These are phyloP conservation scores for Trichoderma citrinoviride DNA, from an alignment of 2,329 filamentous ascomycete species.

Conservation along the genomic window DNA sequence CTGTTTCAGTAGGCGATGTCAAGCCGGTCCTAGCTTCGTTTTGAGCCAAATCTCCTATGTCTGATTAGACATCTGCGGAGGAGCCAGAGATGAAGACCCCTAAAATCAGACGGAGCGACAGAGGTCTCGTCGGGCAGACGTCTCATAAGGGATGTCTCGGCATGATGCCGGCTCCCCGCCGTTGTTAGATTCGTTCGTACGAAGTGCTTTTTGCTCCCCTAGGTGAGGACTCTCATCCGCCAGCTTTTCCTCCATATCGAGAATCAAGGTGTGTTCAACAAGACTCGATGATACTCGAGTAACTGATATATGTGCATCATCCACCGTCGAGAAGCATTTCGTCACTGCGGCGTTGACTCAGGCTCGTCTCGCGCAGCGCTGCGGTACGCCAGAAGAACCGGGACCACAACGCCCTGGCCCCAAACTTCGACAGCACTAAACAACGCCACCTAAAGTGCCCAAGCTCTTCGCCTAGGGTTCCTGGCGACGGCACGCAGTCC, in stretches of 20 bases:
- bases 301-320: neutral
- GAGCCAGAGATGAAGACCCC: neutral
- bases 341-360: constrained; percentile 1
- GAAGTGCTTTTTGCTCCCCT: too few relatives aligned
- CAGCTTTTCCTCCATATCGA: neutral
- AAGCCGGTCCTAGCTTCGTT: neutral
- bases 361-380: neutral
- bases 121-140: neutral
- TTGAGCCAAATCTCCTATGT: neutral
- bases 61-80: neutral
- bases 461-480: neutral
- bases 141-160: neutral
- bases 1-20: constrained; percentile 5
- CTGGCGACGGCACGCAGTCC: constrained; percentile 2
- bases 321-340: neutral
- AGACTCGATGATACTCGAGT: neutral
- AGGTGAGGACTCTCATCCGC: neutral
- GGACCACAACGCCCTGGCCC: neutral
- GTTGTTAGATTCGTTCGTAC: too few relatives aligned
- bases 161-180: neutral
- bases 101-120: neutral
- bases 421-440: constrained; percentile 12
- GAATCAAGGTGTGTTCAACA: neutral
- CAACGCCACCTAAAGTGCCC: constrained; percentile 2
- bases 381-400: neutral